Conservation (phyloP, 257 asterid species). For the Avicennia marina region DNA sequence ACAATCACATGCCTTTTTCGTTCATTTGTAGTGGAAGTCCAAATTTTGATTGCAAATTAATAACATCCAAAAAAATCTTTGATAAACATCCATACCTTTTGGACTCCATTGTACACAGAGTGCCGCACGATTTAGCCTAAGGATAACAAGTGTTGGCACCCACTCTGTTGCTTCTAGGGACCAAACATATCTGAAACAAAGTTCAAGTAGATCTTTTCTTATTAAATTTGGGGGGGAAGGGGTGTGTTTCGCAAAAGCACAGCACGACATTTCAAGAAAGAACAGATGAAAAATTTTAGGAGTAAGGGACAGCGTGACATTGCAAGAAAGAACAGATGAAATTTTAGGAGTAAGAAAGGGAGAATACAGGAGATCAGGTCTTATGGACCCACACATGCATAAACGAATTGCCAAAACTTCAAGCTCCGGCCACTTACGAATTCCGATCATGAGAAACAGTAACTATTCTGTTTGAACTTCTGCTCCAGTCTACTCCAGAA, state of each 20-base stretch:
- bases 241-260: constrained; percentile 8
- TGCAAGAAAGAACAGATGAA: background rate
- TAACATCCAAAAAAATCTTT: too few relatives aligned
- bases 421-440: constrained; percentile 66
- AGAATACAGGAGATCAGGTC: too few relatives aligned
- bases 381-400: background rate
- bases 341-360: constrained; percentile 9
- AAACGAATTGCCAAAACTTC: background rate
- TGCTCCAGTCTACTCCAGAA: constrained; percentile 95
- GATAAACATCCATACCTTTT: constrained; percentile 51
- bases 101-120: constrained; percentile 99
- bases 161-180: constrained; percentile 73
- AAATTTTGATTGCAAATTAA: too few relatives aligned
- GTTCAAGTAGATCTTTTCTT: constrained; percentile 8
- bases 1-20: too few relatives aligned
- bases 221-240: background rate
- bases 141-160: constrained; percentile 98
- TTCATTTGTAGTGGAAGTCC: too few relatives aligned
- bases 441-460: constrained; percentile 98
- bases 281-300: background rate
- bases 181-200: constrained; percentile 82
- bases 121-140: constrained; percentile 96
- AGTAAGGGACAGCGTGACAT: background rate
- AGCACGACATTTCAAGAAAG: background rate
- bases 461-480: constrained; percentile 74